phyloP scores from a whole-genome alignment of 1,284 basidiomycete species.

The Rhodotorula sp. region DNA sequence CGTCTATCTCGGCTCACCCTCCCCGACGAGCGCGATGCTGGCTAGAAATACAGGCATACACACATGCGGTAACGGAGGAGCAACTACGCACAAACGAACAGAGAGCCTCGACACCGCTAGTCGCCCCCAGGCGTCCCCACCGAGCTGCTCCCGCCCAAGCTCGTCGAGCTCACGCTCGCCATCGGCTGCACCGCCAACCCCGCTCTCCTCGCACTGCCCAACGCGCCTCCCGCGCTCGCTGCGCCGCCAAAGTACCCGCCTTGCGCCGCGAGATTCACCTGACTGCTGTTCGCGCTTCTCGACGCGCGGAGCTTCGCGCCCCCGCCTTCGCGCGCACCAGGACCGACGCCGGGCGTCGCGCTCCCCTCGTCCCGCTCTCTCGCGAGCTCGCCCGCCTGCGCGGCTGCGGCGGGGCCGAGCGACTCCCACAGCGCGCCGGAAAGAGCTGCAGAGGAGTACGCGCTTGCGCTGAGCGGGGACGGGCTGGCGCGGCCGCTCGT shows the following conservation, averaged over 20 bases:
- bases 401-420: background rate
- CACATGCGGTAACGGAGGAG: background rate
- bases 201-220: background rate
- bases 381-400: background rate
- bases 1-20: too few species aligned
- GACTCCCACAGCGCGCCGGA: constrained; percentile 17
- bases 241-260: constrained; percentile 14
- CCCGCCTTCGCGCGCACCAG: background rate
- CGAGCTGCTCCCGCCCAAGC: background rate
- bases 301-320: constrained; percentile 34
- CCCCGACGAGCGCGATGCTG: background rate
- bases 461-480: background rate
- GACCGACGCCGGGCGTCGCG: background rate
- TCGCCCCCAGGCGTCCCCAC: constrained; percentile 5
- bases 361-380: background rate
- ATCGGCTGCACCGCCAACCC: background rate
- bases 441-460: background rate
- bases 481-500: background rate
- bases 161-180: constrained; percentile 21
- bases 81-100: background rate
- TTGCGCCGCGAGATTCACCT: constrained; percentile 19
- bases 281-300: constrained; percentile 28
- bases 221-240: background rate
- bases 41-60: background rate
- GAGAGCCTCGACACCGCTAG: background rate